These are phyloP conservation scores for Cytospora paraplurivora DNA, from an alignment of 2,329 filamentous ascomycete genomes.

Conservation along the genomic window DNA sequence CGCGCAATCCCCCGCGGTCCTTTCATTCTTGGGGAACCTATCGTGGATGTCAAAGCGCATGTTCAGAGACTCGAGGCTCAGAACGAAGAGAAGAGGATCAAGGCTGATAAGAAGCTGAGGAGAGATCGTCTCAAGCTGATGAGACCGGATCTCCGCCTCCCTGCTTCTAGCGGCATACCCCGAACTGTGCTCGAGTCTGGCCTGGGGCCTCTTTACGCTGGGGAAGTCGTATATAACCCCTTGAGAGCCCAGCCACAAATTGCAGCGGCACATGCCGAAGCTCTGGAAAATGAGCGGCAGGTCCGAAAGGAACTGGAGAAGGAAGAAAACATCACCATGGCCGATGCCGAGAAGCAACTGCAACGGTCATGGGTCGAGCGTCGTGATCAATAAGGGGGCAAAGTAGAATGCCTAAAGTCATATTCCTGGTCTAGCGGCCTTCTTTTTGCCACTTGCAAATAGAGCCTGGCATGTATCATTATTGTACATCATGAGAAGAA, in stretches of 20 bases:
- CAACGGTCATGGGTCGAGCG: neutral
- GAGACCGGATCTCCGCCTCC: neutral
- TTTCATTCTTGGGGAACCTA: neutral
- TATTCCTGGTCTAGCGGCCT: neutral
- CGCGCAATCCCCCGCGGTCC: neutral
- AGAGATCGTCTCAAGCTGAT: neutral
- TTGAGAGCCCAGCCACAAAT: neutral
- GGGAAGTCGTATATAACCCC: neutral
- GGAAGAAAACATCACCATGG: neutral
- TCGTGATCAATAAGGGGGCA: neutral
- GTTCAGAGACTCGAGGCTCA: neutral
- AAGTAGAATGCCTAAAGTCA: neutral
- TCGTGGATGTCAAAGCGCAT: neutral
- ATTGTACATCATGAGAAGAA: conserved; percentile 20
- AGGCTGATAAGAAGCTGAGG: neutral
- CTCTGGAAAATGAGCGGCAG: neutral
- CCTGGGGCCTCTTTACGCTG: conserved; percentile 4
- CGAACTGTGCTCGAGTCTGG: neutral
- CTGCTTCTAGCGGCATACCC: neutral
- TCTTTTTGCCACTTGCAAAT: neutral
- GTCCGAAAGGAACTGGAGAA: neutral
- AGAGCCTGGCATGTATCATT: conserved; percentile 16
- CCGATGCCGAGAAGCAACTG: neutral
- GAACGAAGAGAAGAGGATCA: neutral
- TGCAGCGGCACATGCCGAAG: neutral